Percentiles rank a stretch among this genome's conserved stretches.
Conservation (phyloP, 2,329 filamentous ascomycete species). For the Phoma sp. region DNA sequence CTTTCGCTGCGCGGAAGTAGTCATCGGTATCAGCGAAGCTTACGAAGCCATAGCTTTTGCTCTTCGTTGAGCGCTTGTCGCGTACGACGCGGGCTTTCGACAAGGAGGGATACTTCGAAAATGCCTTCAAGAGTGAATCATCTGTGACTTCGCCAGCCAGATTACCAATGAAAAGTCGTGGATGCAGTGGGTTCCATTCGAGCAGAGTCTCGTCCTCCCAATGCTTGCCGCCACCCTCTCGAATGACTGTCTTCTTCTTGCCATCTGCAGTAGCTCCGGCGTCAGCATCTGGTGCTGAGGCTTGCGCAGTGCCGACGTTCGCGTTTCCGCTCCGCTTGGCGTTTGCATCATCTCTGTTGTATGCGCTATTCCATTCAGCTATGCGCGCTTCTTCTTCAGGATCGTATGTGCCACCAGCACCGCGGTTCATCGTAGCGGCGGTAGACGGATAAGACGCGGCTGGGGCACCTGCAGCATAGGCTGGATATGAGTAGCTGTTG, state of each 20-base stretch:
- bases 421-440: slow-evolving; percentile 38
- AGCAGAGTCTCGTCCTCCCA: slow-evolving; percentile 90
- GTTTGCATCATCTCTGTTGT: slow-evolving; percentile 68
- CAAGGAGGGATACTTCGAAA: slow-evolving; percentile 84
- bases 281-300: slow-evolving; percentile 53
- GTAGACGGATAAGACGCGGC: slow-evolving; percentile 30
- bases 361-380: slow-evolving; percentile 93
- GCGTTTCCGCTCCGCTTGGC: slow-evolving; percentile 56
- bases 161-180: slow-evolving; percentile 95
- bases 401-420: slow-evolving; percentile 58
- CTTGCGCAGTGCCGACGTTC: slow-evolving; percentile 43
- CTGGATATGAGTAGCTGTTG: slow-evolving; percentile 75
- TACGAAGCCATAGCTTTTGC: slow-evolving; percentile 95
- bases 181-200: slow-evolving; percentile 95
- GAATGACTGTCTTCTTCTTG: slow-evolving; percentile 85
- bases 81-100: slow-evolving; percentile 93
- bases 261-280: slow-evolving; percentile 59
- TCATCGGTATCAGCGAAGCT: slow-evolving; percentile 95
- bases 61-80: slow-evolving; percentile 95
- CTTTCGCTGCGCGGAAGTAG: slow-evolving; percentile 93
- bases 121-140: slow-evolving; percentile 93
- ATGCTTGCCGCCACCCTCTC: slow-evolving; percentile 86
- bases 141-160: slow-evolving; percentile 97
- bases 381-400: slow-evolving; percentile 90
- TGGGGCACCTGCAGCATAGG: slow-evolving; percentile 58